Percentiles rank a stretch among this genome's conserved stretches.
Evolutionary conservation across 768 basidiomycete species (phyloP).

Genomic region (Macrolepiota fuliginosa): DNA sequence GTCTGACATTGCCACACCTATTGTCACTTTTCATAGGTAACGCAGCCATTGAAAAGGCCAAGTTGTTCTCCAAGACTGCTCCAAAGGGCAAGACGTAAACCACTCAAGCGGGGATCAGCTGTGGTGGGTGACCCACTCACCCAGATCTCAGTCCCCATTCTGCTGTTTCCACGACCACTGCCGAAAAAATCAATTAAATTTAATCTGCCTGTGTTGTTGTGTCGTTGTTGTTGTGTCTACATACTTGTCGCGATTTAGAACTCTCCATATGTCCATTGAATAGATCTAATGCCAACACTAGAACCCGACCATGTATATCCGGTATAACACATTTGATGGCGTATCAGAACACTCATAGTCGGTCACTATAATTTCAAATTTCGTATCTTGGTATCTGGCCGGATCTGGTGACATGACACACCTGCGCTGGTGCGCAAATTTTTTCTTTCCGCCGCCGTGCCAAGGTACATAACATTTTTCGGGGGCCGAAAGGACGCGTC

Average conservation of each 20-base stretch:
- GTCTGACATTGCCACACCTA: background rate
- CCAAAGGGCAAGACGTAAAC: constrained; percentile 64
- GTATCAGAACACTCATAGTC: background rate
- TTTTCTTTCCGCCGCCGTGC: too few relatives aligned
- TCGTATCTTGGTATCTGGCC: background rate
- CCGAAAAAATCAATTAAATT: background rate
- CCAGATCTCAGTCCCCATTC: too few relatives aligned
- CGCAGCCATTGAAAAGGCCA: constrained; percentile 88
- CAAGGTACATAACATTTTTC: too few relatives aligned
- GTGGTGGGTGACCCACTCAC: too few relatives aligned
- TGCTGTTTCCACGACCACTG: constrained; percentile 1
- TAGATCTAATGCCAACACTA: background rate
- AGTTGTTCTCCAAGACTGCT: constrained; percentile 85
- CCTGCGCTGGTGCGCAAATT: too few relatives aligned
- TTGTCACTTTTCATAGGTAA: constrained; percentile 47
- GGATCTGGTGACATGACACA: background rate
- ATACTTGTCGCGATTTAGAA: constrained; percentile 1
- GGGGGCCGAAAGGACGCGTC: background rate
- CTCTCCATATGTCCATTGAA: background rate
- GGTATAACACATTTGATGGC: constrained; percentile 3
- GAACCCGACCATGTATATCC: background rate
- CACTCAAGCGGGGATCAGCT: background rate
- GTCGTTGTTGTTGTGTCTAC: background rate
- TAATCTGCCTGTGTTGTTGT: too few relatives aligned
- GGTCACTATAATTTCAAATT: background rate